phyloP scores from a whole-genome alignment of 495 filamentous ascomycete genomes.

The Lasiosphaeria hispida region DNA sequence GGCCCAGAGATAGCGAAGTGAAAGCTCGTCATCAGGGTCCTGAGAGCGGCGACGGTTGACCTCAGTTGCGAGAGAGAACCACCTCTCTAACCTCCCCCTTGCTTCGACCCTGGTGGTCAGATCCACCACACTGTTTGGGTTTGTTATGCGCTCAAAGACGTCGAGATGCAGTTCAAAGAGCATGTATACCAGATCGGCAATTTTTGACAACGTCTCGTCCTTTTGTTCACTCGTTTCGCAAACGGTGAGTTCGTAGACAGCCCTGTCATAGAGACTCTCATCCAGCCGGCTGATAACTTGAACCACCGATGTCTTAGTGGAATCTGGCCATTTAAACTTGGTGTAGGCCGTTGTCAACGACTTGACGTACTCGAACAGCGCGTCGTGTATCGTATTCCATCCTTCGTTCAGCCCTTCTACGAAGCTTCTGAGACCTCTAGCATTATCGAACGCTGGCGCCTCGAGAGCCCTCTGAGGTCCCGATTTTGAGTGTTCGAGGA shows the following conservation, averaged over 20 bases:
- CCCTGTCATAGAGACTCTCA: slow-evolving; percentile 60
- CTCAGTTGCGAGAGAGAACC: slow-evolving; percentile 69
- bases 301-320: slow-evolving; percentile 66
- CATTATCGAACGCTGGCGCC: slow-evolving; percentile 54
- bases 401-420: slow-evolving; percentile 50
- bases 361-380: slow-evolving; percentile 63
- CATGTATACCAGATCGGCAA: slow-evolving; percentile 65
- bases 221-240: slow-evolving; percentile 24
- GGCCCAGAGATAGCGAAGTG: slow-evolving; percentile 76
- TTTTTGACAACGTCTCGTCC: slow-evolving; percentile 20
- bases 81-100: slow-evolving; percentile 68
- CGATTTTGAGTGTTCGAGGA: slow-evolving; percentile 74
- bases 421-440: slow-evolving; percentile 57
- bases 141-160: slow-evolving; percentile 72
- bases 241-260: slow-evolving; percentile 44
- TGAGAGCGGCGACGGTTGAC: slow-evolving; percentile 47
- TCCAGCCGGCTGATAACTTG: slow-evolving; percentile 67
- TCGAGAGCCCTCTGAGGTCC: slow-evolving; percentile 50
- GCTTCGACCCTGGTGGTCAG: slow-evolving; percentile 56
- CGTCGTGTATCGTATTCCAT: slow-evolving; percentile 61
- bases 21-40: slow-evolving; percentile 45
- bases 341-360: slow-evolving; percentile 61
- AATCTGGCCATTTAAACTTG: slow-evolving; percentile 65
- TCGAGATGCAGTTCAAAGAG: slow-evolving; percentile 90
- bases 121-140: slow-evolving; percentile 68